Percentiles rank a stretch among this genome's conserved stretches.
These are phyloP conservation scores for Backusella tarrabulga DNA, from an alignment of 192 early-diverging fungal species.

Conservation along the genomic window DNA sequence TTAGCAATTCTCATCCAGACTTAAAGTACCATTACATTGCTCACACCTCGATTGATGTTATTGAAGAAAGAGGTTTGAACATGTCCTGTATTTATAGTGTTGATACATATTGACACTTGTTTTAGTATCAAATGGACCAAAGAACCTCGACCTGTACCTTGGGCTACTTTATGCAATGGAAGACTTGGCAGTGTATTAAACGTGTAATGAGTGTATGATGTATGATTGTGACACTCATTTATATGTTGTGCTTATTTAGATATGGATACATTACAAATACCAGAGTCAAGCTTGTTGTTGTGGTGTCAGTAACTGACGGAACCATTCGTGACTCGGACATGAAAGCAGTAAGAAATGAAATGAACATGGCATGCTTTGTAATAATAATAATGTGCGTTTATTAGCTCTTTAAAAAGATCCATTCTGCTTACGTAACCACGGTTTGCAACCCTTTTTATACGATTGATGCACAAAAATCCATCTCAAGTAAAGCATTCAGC, in stretches of 20 bases:
- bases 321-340: slow-evolving; percentile 81
- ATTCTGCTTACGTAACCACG: slow-evolving; percentile 76
- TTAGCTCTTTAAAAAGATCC: slow-evolving; percentile 79
- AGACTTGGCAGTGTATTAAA: slow-evolving; percentile 78
- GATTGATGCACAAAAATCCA: slow-evolving; percentile 53
- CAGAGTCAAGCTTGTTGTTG: slow-evolving; percentile 68
- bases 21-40: slow-evolving; percentile 90
- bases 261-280: slow-evolving; percentile 92
- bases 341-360: slow-evolving; percentile 57
- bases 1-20: slow-evolving; percentile 69
- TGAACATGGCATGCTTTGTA: neutral
- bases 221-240: slow-evolving; percentile 1
- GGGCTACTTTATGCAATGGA: slow-evolving; percentile 88
- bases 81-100: neutral
- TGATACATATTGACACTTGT: neutral
- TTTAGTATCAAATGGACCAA: slow-evolving; percentile 54
- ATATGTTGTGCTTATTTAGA: slow-evolving; percentile 32
- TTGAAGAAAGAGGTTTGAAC: slow-evolving; percentile 76
- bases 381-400: neutral
- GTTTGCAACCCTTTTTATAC: slow-evolving; percentile 90
- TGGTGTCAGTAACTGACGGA: slow-evolving; percentile 67
- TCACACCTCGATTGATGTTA: slow-evolving; percentile 88
- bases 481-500: slow-evolving; percentile 53
- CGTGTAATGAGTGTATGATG: neutral
- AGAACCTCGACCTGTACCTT: slow-evolving; percentile 78